Percentiles rank a stretch among this genome's conserved stretches.
Conservation (phyloP, 208 protist species). For the Acanthamoeba triangularis region DNA sequence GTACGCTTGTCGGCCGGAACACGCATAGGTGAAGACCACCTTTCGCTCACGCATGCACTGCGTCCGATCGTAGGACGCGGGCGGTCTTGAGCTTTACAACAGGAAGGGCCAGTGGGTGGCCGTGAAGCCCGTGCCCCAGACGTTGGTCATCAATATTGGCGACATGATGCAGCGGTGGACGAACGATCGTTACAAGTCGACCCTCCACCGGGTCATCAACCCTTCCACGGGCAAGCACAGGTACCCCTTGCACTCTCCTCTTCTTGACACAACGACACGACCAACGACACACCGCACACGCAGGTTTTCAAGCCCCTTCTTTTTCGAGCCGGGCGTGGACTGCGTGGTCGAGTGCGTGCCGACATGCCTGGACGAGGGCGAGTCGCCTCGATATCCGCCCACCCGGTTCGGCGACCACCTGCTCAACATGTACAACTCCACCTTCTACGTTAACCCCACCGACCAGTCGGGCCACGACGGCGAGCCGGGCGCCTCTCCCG, state of each 20-base stretch:
- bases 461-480: neutral
- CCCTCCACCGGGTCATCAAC: slow-evolving; percentile 72
- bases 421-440: slow-evolving; percentile 1
- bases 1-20: neutral
- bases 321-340: slow-evolving; percentile 49
- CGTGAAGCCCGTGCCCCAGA: neutral
- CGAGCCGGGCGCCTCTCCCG: too few relatives aligned
- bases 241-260: neutral
- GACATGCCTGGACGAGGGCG: slow-evolving; percentile 22
- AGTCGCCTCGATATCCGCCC: slow-evolving; percentile 26
- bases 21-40: too few relatives aligned
- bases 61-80: neutral
- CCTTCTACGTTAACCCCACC: slow-evolving; percentile 14
- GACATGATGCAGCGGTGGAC: slow-evolving; percentile 77
- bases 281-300: neutral
- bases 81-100: slow-evolving; percentile 45
- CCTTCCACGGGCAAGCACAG: neutral
- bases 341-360: slow-evolving; percentile 61
- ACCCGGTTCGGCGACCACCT: slow-evolving; percentile 58
- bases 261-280: neutral
- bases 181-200: slow-evolving; percentile 40
- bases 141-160: slow-evolving; percentile 66
- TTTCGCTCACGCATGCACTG: too few relatives aligned
- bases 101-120: slow-evolving; percentile 54
- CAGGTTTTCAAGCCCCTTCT: slow-evolving; percentile 61